Conservation (phyloP, 345 rosid genomes). For the Psidium guajava region DNA sequence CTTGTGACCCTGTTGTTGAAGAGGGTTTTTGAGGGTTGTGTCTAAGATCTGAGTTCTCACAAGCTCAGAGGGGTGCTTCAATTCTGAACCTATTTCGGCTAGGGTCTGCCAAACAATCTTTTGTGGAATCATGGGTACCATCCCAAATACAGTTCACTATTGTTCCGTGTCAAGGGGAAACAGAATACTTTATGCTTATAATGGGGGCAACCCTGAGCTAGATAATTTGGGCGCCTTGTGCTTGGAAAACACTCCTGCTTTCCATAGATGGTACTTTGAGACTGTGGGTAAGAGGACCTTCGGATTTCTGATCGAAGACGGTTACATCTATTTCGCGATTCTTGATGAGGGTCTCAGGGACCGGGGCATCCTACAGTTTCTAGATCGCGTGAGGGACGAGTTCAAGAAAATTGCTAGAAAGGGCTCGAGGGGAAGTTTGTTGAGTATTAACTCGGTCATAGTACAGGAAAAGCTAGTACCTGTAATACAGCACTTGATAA, state of each 20-base stretch:
- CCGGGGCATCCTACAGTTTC: slow-evolving; percentile 40
- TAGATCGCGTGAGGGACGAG: slow-evolving; percentile 61
- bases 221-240: slow-evolving; percentile 49
- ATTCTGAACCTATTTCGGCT: neutral
- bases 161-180: slow-evolving; percentile 57
- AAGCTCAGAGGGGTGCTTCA: neutral
- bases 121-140: slow-evolving; percentile 32
- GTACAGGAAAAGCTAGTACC: slow-evolving; percentile 64
- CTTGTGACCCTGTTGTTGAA: neutral
- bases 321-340: slow-evolving; percentile 55
- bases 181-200: slow-evolving; percentile 38
- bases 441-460: slow-evolving; percentile 36
- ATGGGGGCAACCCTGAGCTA: slow-evolving; percentile 42
- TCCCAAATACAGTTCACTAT: slow-evolving; percentile 54
- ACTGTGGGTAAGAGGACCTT: slow-evolving; percentile 42
- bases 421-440: slow-evolving; percentile 53
- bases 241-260: slow-evolving; percentile 52
- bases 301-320: slow-evolving; percentile 61
- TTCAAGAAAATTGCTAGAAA: slow-evolving; percentile 48
- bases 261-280: slow-evolving; percentile 80
- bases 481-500: slow-evolving; percentile 46
- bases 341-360: slow-evolving; percentile 49
- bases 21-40: neutral
- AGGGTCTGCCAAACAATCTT: neutral
- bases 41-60: neutral